Evolutionary conservation across 345 rosid genomes (phyloP).

Genomic region (Linum tenue): DNA sequence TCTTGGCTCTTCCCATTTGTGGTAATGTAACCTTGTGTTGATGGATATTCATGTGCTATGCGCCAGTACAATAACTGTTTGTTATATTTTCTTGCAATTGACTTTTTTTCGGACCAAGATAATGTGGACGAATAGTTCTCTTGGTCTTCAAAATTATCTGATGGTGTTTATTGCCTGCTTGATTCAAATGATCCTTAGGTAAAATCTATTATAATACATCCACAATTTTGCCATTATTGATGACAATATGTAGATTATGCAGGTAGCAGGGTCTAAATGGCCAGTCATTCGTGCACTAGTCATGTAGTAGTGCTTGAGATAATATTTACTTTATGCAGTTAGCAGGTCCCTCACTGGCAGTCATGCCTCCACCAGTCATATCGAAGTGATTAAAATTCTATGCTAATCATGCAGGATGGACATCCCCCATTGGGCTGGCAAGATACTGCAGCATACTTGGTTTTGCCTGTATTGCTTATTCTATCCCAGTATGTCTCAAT

Average conservation of each 20-base stretch:
- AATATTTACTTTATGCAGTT: neutral
- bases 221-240: neutral
- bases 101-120: neutral
- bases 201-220: too few species aligned
- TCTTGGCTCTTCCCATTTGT: constrained; percentile 96
- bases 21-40: constrained; percentile 40
- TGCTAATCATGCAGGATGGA: constrained; percentile 56
- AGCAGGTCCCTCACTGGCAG: neutral
- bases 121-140: too few species aligned
- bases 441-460: constrained; percentile 92
- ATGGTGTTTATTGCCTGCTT: neutral
- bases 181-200: neutral
- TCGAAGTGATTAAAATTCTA: neutral
- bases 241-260: neutral
- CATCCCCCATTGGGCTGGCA: constrained; percentile 96
- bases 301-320: neutral
- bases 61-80: too few species aligned
- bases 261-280: neutral
- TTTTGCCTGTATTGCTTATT: constrained; percentile 88
- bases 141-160: neutral
- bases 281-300: neutral
- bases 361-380: neutral
- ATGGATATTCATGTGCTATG: too few species aligned
- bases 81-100: too few species aligned
- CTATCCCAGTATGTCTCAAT: constrained; percentile 80